Base-by-base conservation (phyloP, 306 rosid species). In the Hippophae gyantsensis region DNA sequence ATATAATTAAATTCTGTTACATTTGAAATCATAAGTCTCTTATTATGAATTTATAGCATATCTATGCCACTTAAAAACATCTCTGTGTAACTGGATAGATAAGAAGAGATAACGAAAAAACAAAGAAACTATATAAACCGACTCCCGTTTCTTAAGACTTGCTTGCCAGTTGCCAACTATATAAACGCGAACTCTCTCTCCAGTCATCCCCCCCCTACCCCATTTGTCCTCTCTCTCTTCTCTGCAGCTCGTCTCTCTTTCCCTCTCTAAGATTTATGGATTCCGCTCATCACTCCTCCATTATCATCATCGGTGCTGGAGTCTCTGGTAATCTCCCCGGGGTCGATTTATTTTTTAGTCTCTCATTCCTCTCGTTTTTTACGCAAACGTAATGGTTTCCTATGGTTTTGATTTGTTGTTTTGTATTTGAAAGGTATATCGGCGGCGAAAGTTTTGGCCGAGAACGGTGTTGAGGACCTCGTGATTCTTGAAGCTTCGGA, bases 271-370 rank as follows among this genome's bases (percentile, higher is more conserved):
- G 63, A 8, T 52, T 58, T 56, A 90, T 92, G 98, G 96, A 87
- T 61, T 79, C 87, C 26, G 68, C 77, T 13, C 67, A 77, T 69
- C 86, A 81, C 69, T 81, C 86, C 73, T 83, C 93, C 72, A 95
- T 87, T 73, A 80, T 92, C 78, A 50, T 92, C 63, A 44, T 92
- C 78, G 98, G 98, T 10, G 96, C 98, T 9, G 98, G 98, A 3
- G 69, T 85, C 69, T 92, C 98, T 66, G 96, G 98, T 92, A 63
- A 69, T 73, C 45, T 7, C 32, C 46, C 42, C 7, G 56, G 6
- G 6, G 12, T 38, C 58, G 6, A 5, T 61, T 50, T 14, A 45
- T 48, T 14, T 42, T 46, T 42, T 45, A 18, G 40, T 43, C 13
- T 67, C 13, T 54, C 67, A 9, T 12, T n/a, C 43, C 42, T 2